Conservation (phyloP, 768 basidiomycete species). For the Hysterangium stoloniferum region DNA sequence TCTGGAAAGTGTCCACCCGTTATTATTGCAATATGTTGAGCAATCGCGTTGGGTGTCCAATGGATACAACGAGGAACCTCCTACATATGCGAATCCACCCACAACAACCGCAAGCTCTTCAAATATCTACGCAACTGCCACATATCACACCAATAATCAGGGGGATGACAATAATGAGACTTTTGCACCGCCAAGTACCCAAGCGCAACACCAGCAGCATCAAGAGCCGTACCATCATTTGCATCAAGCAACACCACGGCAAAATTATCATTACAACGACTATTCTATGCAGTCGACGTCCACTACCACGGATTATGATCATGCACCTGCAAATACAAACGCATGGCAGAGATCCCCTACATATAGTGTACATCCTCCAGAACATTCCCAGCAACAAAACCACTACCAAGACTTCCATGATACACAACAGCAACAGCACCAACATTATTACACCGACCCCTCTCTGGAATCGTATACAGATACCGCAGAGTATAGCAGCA, state of each 20-base stretch:
- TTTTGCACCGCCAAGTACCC: neutral
- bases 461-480: neutral
- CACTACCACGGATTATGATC: too few species aligned
- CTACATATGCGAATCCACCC: neutral
- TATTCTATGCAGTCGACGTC: too few species aligned
- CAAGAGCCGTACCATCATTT: neutral
- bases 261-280: neutral
- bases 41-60: neutral
- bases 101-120: neutral
- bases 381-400: too few species aligned
- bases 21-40: slow-evolving; percentile 8
- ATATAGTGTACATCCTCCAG: too few species aligned
- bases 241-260: neutral
- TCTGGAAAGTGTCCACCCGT: slow-evolving; percentile 12
- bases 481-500: neutral
- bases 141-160: too few species aligned
- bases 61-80: neutral
- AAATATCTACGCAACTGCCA: neutral
- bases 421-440: neutral
- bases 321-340: too few species aligned
- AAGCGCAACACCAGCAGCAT: neutral
- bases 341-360: too few species aligned
- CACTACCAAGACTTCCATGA: too few species aligned
- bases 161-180: neutral
- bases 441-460: slow-evolving; percentile 5